Conservation (phyloP, 1,139 yeast genomes). For the Candida tropicalis region DNA sequence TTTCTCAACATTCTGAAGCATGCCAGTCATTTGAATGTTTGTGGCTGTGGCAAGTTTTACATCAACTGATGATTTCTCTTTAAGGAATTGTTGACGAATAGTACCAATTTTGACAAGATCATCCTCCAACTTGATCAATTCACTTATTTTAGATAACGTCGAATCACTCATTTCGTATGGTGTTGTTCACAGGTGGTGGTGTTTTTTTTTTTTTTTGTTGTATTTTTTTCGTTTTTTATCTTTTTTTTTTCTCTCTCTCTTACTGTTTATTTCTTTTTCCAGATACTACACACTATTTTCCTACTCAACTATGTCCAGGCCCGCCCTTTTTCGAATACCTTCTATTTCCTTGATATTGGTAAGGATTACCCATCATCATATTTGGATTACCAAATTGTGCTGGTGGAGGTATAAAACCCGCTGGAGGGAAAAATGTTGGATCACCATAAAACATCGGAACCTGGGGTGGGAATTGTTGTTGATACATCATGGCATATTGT, state of each 20-base stretch:
- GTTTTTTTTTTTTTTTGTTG: background rate
- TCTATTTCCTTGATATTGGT: constrained; percentile 17
- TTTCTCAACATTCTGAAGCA: constrained; percentile 42
- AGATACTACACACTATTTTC: background rate
- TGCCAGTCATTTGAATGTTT: constrained; percentile 58
- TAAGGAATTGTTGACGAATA: constrained; percentile 59
- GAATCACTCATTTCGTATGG: constrained; percentile 53
- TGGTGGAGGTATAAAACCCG: constrained; percentile 41
- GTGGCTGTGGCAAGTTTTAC: constrained; percentile 67
- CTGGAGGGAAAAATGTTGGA: constrained; percentile 38
- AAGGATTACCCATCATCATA: constrained; percentile 11
- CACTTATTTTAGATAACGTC: constrained; percentile 47
- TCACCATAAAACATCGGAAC: constrained; percentile 29
- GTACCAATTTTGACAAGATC: constrained; percentile 59
- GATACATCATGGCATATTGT: constrained; percentile 40
- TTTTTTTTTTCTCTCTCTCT: background rate
- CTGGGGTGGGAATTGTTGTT: constrained; percentile 30
- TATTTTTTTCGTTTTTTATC: background rate
- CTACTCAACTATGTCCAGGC: constrained; percentile 10
- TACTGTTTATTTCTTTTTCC: background rate
- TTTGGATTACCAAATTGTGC: constrained; percentile 14
- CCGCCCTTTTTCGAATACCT: constrained; percentile 19
- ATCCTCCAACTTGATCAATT: constrained; percentile 51
- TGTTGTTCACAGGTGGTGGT: background rate
- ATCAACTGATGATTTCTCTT: constrained; percentile 77